Conservation (phyloP, 208 protist species). For the Polymyxa betae region DNA sequence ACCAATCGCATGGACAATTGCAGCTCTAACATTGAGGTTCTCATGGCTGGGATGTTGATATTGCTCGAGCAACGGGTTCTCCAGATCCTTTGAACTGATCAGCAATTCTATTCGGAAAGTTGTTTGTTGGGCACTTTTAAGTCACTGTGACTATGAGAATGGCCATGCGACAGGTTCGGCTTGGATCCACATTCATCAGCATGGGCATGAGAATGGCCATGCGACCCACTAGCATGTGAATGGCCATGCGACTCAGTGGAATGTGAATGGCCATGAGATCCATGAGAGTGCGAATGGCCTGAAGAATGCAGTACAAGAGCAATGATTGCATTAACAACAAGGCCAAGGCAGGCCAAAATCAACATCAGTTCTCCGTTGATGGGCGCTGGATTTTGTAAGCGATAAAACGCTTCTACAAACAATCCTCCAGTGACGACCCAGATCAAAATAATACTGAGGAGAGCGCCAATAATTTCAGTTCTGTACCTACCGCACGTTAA, state of each 20-base stretch:
- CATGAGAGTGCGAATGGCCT: slow-evolving; percentile 53
- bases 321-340: slow-evolving; percentile 46
- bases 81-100: not conserved
- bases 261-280: slow-evolving; percentile 52
- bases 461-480: slow-evolving; percentile 9
- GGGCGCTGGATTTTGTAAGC: slow-evolving; percentile 23
- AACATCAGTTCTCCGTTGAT: slow-evolving; percentile 63
- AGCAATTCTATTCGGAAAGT: not conserved
- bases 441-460: slow-evolving; percentile 52
- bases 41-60: slow-evolving; percentile 50
- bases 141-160: not conserved
- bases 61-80: not conserved
- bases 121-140: not conserved
- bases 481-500: not conserved
- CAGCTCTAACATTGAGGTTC: slow-evolving; percentile 61
- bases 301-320: slow-evolving; percentile 44
- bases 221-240: not conserved
- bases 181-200: not conserved
- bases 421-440: slow-evolving; percentile 54
- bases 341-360: not conserved
- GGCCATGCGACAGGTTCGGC: not conserved
- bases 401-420: slow-evolving; percentile 56
- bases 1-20: slow-evolving; percentile 60
- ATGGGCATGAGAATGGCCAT: slow-evolving; percentile 5
- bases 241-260: slow-evolving; percentile 28